Evolutionary conservation across 306 rosid species (phyloP), one percentile per base, ranked within the genome.

Genomic region (Dryas drummondii): DNA sequence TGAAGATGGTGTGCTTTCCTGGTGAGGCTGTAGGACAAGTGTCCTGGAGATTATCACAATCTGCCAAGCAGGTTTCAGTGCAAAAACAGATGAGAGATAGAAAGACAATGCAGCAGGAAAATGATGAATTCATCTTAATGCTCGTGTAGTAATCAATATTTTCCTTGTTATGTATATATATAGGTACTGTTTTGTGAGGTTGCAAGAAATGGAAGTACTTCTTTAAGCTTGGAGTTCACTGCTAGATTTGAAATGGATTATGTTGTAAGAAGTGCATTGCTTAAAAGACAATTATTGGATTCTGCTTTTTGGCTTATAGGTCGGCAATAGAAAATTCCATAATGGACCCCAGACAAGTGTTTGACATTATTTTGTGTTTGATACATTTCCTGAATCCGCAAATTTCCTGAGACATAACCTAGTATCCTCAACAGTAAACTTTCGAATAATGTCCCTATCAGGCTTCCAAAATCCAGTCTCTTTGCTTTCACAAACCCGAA

Each of bases 381-480:
- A n/a, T n/a, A n/a, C n/a, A n/a, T n/a, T n/a, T n/a, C n/a, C n/a
- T n/a, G n/a, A n/a, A n/a, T n/a, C n/a, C 16, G 87, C 91, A 80
- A 87, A 94, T 70, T 82, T 87, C 73, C 73, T 84, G 57, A 94
- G 80, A 74, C 83, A 16, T 56, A 71, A 41, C 42, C 72, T 68
- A 17, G 52, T 82, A 6, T 81, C 86, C 0, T 83, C 80, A 3
- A 78, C 81, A 44, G 83, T 66, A 26, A 74, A 80, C 5, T 16
- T 78, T 62, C 62, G 72, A 22, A 90, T 56, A 16, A 5, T 40
- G 51, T 81, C 82, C 73, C 59, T 84, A 0, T 68, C 50, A 1
- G 92, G 98, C 68, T 86, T 86, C 93, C 96, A 92, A 76, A 50
- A 54, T 64, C 81, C 89, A 12, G 72, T 56, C 46, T 78, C 82